Conservation (phyloP, 352 stramenopile genomes). For the Globisporangium iwayamae region DNA sequence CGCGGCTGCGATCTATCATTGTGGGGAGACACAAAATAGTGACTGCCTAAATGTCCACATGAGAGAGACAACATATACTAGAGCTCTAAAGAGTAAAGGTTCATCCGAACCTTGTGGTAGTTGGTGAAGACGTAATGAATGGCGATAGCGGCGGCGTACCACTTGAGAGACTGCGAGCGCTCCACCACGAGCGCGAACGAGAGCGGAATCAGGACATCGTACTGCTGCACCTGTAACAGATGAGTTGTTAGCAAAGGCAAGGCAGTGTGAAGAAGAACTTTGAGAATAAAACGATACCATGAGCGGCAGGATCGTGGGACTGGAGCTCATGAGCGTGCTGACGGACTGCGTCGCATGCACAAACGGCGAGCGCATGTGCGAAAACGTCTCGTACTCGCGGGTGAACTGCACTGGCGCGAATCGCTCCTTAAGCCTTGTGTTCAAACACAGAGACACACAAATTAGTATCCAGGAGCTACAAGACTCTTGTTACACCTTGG, state of each 20-base stretch:
- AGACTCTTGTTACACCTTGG: not conserved
- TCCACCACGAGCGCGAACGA: constrained; percentile 56
- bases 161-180: constrained; percentile 55
- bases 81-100: too few relatives aligned
- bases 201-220: constrained; percentile 44
- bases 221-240: constrained; percentile 27
- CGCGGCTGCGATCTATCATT: constrained; percentile 9
- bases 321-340: constrained; percentile 48
- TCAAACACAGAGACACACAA: not conserved
- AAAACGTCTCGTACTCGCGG: constrained; percentile 51
- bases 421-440: constrained; percentile 27
- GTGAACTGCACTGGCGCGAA: constrained; percentile 34
- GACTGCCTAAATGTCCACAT: not conserved
- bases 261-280: not conserved
- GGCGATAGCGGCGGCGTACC: constrained; percentile 46
- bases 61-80: not conserved
- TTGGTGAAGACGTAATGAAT: constrained; percentile 45
- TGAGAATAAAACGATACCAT: constrained; percentile 24
- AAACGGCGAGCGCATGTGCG: constrained; percentile 50
- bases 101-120: constrained; percentile 19
- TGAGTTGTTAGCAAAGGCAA: not conserved
- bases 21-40: not conserved
- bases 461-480: not conserved
- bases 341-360: constrained; percentile 42
- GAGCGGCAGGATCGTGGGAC: constrained; percentile 30